Evolutionary conservation across 805 yeast genomes (phyloP), one percentile per base, ranked within the genome.

Genomic region (Myxozyma neotropica): DNA sequence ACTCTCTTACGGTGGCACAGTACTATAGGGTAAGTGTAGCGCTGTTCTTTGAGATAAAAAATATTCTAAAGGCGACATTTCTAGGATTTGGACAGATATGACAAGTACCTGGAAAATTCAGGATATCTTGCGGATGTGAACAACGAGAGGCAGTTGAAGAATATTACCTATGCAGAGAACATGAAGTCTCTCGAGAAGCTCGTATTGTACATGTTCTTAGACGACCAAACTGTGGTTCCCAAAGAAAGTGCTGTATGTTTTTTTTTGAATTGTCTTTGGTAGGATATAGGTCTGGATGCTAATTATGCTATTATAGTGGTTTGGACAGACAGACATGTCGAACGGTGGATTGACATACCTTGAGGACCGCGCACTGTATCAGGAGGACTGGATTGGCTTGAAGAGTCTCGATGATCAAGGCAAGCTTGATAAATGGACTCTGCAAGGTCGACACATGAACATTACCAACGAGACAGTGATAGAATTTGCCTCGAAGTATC

Each of bases 161-260:
- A 79, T 59, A 47, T 58, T 3, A 71, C 76, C 0, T 86, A 85
- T 67, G 71, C 65, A 15, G 68, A 72, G 3, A 81, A 81, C 47
- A 68, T 88, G 51, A 66, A 71, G 15, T 64, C 61, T 5, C 69
- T 88, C 39, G 77, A 83, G 19, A 79, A 76, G 50, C 73, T 88
- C 35, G 88, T 86, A 0, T 71, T 89, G 78, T 74, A 86, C 1
- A 71, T 76, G 71, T 88, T 89, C 66, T 72, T 73, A 1, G 72
- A 81, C 60, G 96, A 88, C 70, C 80, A 80, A n/a, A 86, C 87
- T 1, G 73, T 88, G 5, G 84, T 84, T 4, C 96, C 96, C 0
- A 84, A 82, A 67, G 87, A 87, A 58, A 82, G 86, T 54, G 85
- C 92, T 0, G 82, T 83, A 56, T 54, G 70, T 68, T 17, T n/a